Evolutionary conservation across 176 grass and related monocot genomes (phyloP), one percentile per base, ranked within the genome.

Genomic region (Oryza glumipatula): DNA sequence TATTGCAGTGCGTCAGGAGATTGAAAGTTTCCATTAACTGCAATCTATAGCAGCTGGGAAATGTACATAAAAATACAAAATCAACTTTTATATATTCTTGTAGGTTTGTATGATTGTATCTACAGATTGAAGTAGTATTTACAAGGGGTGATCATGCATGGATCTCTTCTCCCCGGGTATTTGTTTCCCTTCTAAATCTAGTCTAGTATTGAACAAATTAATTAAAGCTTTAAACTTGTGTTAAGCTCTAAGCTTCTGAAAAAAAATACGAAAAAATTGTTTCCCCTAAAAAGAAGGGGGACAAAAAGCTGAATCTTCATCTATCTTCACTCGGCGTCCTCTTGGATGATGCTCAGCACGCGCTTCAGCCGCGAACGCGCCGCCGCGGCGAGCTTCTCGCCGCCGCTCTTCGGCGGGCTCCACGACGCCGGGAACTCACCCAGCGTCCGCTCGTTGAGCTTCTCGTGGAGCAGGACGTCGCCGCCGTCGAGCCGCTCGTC

Each of bases 261-360:
- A 54, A 39, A 21, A 79, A 10, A 68, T 2, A 28, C 1, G 39
- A 64, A 60, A 23, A 33, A 67, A 49, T 15, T 65, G 60, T 16
- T 39, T 23, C 51, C 61, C 52, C 54, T 8, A 49, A 45, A 70
- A 58, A 17, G 65, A 8, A 61, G 0, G 11, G 58, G 2, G 6
- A 26, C 26, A 26, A 51, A 78, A 39, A 54, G 12, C 0, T 1
- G 46, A 81, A 17, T 22, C 65, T 58, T 32, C 2, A 32, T 32
- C 30, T 56, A 49, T 32, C 30, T 32, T 32, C 30, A 32, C 30
- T 32, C 30, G 30, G 68, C 67, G 43, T 65, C 80, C 73, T 89
- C 92, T 82, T 73, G 64, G 19, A 94, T 89, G 22, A 80, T 84
- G 49, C 86, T 91, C 45, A 91, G 83, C 63, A 24, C 65, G 2